These are phyloP conservation scores for Daldinia caldariorum DNA, from an alignment of 495 filamentous ascomycete species.

Conservation along the genomic window DNA sequence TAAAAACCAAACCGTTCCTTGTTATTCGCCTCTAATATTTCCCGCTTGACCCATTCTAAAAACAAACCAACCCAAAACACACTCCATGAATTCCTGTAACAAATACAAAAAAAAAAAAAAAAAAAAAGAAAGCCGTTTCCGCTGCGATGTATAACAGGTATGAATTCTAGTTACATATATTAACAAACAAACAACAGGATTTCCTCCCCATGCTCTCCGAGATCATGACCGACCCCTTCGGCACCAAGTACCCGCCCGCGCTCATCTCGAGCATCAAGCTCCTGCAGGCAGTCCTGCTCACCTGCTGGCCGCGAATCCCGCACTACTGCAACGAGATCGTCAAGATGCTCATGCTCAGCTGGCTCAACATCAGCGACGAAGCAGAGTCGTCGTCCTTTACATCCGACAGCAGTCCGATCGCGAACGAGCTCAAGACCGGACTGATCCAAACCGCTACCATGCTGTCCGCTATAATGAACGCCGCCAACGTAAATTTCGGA, in stretches of 20 bases:
- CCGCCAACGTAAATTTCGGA: slow-evolving; percentile 43
- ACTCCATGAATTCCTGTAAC: background rate
- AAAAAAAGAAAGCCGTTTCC: slow-evolving; percentile 13
- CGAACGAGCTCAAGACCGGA: slow-evolving; percentile 55
- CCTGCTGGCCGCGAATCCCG: slow-evolving; percentile 76
- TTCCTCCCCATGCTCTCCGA: slow-evolving; percentile 73
- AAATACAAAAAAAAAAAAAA: too few relatives aligned
- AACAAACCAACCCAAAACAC: background rate
- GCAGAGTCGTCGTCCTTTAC: too few relatives aligned
- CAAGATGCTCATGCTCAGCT: slow-evolving; percentile 70
- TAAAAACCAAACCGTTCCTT: slow-evolving; percentile 35
- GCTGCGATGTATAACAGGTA: slow-evolving; percentile 4
- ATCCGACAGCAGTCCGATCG: too few relatives aligned
- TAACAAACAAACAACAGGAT: slow-evolving; percentile 54
- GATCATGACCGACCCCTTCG: slow-evolving; percentile 77
- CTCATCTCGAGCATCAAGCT: slow-evolving; percentile 63
- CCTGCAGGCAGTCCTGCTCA: slow-evolving; percentile 68
- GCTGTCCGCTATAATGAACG: slow-evolving; percentile 47
- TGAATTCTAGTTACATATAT: background rate
- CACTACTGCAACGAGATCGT: slow-evolving; percentile 76
- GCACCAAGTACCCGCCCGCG: slow-evolving; percentile 63
- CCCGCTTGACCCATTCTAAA: background rate
- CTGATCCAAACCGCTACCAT: slow-evolving; percentile 53
- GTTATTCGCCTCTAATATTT: background rate
- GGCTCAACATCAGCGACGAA: slow-evolving; percentile 67